Percentiles rank a stretch among this genome's conserved stretches.
Evolutionary conservation across 495 filamentous ascomycete species (phyloP).

Genomic region (Xylaria sp.): DNA sequence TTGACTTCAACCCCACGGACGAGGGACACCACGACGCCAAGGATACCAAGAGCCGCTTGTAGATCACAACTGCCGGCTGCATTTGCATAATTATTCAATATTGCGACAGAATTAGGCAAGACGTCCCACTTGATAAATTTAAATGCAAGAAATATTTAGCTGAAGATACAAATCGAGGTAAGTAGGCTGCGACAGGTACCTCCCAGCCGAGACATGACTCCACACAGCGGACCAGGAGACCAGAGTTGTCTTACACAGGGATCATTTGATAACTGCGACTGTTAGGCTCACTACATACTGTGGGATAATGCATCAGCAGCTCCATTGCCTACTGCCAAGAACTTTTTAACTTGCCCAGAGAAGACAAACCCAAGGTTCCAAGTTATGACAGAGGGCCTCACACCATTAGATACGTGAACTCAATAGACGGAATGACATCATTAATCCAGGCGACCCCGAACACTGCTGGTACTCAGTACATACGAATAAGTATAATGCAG

Average conservation of each 20-base stretch:
- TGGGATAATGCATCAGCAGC: neutral
- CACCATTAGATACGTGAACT: neutral
- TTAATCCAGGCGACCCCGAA: neutral
- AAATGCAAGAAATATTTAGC: neutral
- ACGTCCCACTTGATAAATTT: slow-evolving; percentile 7
- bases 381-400: neutral
- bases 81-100: slow-evolving; percentile 11
- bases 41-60: slow-evolving; percentile 9
- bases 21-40: neutral
- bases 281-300: neutral
- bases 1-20: neutral
- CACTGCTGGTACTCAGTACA: neutral
- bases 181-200: neutral
- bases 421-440: neutral
- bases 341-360: neutral
- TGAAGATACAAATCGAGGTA: slow-evolving; percentile 15
- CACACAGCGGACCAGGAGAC: neutral
- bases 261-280: neutral
- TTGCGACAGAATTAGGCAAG: slow-evolving; percentile 3
- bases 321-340: neutral
- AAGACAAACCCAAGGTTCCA: neutral
- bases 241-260: neutral
- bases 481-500: no score
- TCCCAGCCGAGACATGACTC: neutral
- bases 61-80: slow-evolving; percentile 11